These are phyloP conservation scores for Periglandula ipomoeae DNA, from an alignment of 2,329 filamentous ascomycete genomes.

Conservation along the genomic window DNA sequence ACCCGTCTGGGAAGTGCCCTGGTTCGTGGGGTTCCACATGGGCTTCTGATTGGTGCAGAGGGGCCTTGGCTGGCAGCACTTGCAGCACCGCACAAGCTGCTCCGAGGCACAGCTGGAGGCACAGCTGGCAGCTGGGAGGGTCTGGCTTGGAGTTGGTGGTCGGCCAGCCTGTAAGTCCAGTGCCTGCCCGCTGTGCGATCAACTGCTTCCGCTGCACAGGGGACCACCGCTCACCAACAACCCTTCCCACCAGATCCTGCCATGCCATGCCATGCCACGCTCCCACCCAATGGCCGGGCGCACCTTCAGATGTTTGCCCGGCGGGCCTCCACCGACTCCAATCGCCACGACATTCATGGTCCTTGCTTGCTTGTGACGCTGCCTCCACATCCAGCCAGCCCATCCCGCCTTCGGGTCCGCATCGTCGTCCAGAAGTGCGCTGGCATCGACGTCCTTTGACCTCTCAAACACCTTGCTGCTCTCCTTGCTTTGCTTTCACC, in stretches of 20 bases:
- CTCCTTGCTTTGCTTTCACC: background rate
- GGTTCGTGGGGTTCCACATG: constrained; percentile 13
- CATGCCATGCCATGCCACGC: too few relatives aligned
- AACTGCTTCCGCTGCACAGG: too few relatives aligned
- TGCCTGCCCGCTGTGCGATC: too few relatives aligned
- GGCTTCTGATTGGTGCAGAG: constrained; percentile 17
- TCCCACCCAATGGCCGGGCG: too few relatives aligned
- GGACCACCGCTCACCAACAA: too few relatives aligned
- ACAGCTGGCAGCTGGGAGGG: background rate
- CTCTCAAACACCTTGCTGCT: background rate
- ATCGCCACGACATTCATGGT: background rate
- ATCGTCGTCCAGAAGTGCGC: background rate
- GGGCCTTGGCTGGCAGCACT: background rate
- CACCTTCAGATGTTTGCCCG: too few relatives aligned
- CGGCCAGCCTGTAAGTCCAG: background rate
- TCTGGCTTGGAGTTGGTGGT: too few relatives aligned
- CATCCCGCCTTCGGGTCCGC: background rate
- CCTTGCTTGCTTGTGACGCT: constrained; percentile 1
- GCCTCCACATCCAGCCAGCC: constrained; percentile 6
- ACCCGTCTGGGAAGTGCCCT: constrained; percentile 1
- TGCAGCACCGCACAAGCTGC: background rate
- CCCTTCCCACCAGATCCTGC: too few relatives aligned
- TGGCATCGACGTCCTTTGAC: background rate
- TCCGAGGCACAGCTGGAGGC: background rate
- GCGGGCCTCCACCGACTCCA: too few relatives aligned